phyloP scores from a whole-genome alignment of 495 filamentous ascomycete species.

The Clavariopsis aquatica region DNA sequence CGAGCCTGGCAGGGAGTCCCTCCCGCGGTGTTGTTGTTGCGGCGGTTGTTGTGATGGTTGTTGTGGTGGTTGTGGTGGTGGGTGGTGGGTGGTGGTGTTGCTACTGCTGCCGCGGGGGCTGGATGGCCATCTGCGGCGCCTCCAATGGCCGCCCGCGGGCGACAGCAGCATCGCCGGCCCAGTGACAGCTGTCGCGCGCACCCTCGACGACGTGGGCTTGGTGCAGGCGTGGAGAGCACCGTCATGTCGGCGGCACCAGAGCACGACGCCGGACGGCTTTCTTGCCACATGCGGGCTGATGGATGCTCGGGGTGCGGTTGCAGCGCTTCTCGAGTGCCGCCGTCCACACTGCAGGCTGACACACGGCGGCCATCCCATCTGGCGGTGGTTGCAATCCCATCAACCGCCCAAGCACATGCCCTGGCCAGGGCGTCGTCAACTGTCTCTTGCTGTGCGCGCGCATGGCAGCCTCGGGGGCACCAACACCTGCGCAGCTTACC shows the following conservation, averaged over 20 bases:
- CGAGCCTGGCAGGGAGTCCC: too few species aligned
- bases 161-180: conserved; percentile 11
- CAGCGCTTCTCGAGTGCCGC: conserved; percentile 23
- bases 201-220: not conserved
- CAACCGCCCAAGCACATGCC: conserved; percentile 33
- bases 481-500: not conserved
- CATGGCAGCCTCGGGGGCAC: conserved; percentile 15
- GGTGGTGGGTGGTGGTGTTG: conserved; percentile 23
- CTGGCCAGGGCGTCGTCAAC: conserved; percentile 1
- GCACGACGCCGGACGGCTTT: conserved; percentile 26
- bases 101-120: conserved; percentile 14
- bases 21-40: too few species aligned
- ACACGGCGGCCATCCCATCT: conserved; percentile 5
- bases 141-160: not conserved
- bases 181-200: not conserved
- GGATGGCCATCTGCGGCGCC: not conserved
- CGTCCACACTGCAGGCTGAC: conserved; percentile 33
- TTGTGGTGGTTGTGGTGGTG: conserved; percentile 32
- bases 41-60: too few species aligned
- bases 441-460: not conserved
- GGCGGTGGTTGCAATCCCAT: conserved; percentile 13
- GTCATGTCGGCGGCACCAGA: not conserved
- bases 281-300: conserved; percentile 27
- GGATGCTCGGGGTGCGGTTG: conserved; percentile 17
- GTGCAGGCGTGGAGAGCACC: not conserved